Percentiles rank a stretch among this genome's conserved stretches.
Conservation (phyloP, 1,139 yeast genomes). For the Diutina sp. region DNA sequence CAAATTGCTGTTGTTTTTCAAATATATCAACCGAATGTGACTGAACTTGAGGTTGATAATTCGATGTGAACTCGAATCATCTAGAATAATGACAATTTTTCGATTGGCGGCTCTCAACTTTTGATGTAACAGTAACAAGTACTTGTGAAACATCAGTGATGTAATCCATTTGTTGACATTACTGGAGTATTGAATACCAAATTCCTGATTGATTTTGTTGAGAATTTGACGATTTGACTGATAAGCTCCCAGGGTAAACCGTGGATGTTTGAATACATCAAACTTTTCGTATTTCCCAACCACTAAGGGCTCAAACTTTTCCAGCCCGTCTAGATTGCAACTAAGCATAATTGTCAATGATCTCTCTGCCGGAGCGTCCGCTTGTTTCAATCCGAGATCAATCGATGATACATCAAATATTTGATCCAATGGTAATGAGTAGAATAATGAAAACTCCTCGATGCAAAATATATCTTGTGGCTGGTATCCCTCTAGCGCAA, state of each 20-base stretch:
- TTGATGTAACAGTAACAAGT: constrained; percentile 47
- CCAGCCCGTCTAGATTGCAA: constrained; percentile 49
- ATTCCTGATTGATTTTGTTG: not conserved
- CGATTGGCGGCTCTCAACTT: constrained; percentile 28
- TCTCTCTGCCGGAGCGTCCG: constrained; percentile 36
- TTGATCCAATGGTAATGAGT: constrained; percentile 50
- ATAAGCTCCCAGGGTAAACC: constrained; percentile 17
- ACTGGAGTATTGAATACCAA: constrained; percentile 36
- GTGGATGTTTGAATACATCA: constrained; percentile 25
- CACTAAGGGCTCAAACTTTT: constrained; percentile 45
- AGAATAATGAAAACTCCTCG: constrained; percentile 50
- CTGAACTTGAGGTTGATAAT: constrained; percentile 42
- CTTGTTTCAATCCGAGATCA: constrained; percentile 31
- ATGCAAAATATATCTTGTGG: constrained; percentile 46
- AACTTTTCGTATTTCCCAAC: constrained; percentile 51
- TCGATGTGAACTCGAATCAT: constrained; percentile 54
- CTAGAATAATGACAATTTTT: constrained; percentile 41
- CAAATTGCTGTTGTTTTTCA: constrained; percentile 28
- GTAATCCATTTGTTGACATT: constrained; percentile 56
- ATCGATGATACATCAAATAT: constrained; percentile 36
- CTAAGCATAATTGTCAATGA: constrained; percentile 53
- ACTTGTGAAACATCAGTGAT: constrained; percentile 51
- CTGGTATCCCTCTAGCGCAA: constrained; percentile 21
- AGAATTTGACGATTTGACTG: constrained; percentile 7
- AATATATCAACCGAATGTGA: constrained; percentile 33